Conservation (phyloP, 345 rosid species). For the Arabis hirsuta region DNA sequence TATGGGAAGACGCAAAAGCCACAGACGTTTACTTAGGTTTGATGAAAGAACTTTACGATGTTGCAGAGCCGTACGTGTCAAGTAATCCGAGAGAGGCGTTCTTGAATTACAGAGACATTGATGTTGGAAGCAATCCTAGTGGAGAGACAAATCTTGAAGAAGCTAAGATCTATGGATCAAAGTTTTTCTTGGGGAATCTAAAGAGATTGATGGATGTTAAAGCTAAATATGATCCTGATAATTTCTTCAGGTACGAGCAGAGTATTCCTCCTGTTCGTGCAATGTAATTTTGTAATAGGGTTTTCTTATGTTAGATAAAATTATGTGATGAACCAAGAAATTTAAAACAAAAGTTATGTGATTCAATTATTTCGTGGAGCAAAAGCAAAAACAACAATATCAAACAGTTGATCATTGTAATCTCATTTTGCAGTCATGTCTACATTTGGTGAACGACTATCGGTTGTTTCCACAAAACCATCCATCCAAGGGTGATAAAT, state of each 20-base stretch:
- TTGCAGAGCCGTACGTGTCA: slow-evolving; percentile 50
- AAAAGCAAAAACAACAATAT: too few relatives aligned
- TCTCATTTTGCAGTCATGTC: too few relatives aligned
- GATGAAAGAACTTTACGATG: slow-evolving; percentile 43
- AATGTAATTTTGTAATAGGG: neutral
- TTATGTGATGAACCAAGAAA: too few relatives aligned
- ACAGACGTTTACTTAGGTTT: slow-evolving; percentile 26
- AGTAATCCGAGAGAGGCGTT: slow-evolving; percentile 50
- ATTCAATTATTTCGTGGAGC: too few relatives aligned
- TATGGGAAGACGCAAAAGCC: slow-evolving; percentile 39
- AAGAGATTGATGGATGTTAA: slow-evolving; percentile 44
- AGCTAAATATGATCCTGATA: slow-evolving; percentile 43
- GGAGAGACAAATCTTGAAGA: slow-evolving; percentile 13
- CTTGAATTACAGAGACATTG: slow-evolving; percentile 44
- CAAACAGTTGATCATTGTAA: too few relatives aligned
- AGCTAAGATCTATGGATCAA: slow-evolving; percentile 43
- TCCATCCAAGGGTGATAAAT: too few relatives aligned
- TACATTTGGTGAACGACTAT: too few relatives aligned
- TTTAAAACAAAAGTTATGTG: too few relatives aligned
- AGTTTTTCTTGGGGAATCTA: slow-evolving; percentile 40
- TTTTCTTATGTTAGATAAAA: too few relatives aligned
- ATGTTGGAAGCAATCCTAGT: slow-evolving; percentile 29
- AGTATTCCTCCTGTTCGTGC: slow-evolving; percentile 36
- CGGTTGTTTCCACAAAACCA: too few relatives aligned
- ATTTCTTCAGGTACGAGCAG: slow-evolving; percentile 47